Percentiles rank a stretch among this genome's conserved stretches.
phyloP scores from a whole-genome alignment of 768 basidiomycete genomes.

The Galerina sulciceps region DNA sequence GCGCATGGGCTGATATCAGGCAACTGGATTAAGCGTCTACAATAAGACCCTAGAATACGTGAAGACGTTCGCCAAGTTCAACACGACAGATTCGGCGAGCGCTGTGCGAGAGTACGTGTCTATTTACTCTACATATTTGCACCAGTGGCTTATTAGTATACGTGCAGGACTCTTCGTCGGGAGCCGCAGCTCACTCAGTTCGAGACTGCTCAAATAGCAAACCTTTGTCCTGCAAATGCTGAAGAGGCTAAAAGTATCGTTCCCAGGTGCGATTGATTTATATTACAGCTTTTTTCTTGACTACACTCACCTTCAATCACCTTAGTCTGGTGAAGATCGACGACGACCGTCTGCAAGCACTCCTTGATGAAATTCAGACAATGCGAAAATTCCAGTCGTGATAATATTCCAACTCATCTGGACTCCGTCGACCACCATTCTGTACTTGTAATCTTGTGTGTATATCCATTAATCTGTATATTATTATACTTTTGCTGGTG shows the following conservation, averaged over 20 bases:
- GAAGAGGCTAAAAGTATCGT: slow-evolving; percentile 93
- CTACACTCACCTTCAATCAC: neutral
- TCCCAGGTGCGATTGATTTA: slow-evolving; percentile 62
- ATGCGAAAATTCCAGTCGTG: slow-evolving; percentile 89
- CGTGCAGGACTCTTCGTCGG: slow-evolving; percentile 69
- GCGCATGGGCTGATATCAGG: neutral
- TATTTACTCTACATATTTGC: neutral
- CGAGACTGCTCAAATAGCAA: slow-evolving; percentile 92
- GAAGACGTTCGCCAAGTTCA: slow-evolving; percentile 89
- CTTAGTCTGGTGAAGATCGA: slow-evolving; percentile 83
- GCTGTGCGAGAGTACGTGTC: slow-evolving; percentile 84
- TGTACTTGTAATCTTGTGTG: neutral
- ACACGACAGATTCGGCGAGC: slow-evolving; percentile 80
- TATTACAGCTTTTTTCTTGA: neutral
- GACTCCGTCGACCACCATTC: neutral
- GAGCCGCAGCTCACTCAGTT: slow-evolving; percentile 85
- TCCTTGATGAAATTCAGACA: slow-evolving; percentile 88
- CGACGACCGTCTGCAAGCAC: slow-evolving; percentile 80
- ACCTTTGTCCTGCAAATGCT: slow-evolving; percentile 83
- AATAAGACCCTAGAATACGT: slow-evolving; percentile 94
- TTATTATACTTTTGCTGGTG: neutral
- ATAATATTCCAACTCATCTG: slow-evolving; percentile 14
- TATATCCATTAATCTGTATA: slow-evolving; percentile 17
- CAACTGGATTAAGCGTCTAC: slow-evolving; percentile 64
- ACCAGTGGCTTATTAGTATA: neutral